Conservation (phyloP, 2,329 filamentous ascomycete species). For the Hypoxylon sp. region DNA sequence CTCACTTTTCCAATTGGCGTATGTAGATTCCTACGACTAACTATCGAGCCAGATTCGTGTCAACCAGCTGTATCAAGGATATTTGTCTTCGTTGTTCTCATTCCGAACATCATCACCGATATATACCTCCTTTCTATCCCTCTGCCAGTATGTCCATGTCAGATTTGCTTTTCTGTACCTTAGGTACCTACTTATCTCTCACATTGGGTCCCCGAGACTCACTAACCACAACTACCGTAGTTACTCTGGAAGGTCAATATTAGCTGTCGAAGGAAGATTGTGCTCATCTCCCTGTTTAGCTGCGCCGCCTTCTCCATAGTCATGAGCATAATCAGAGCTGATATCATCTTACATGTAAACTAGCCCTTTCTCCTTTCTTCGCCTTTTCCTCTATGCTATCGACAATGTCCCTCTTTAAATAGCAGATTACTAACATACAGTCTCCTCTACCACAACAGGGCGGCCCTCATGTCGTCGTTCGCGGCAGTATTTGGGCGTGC, state of each 20-base stretch:
- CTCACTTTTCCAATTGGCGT: neutral
- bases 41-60: slow-evolving; percentile 52
- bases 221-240: slow-evolving; percentile 42
- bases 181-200: neutral
- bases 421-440: neutral
- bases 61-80: slow-evolving; percentile 60
- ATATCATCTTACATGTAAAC: slow-evolving; percentile 52
- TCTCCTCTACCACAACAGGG: slow-evolving; percentile 15
- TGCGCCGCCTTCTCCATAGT: slow-evolving; percentile 64
- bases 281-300: slow-evolving; percentile 61
- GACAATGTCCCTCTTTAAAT: neutral
- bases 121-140: slow-evolving; percentile 63
- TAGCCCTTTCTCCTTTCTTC: neutral
- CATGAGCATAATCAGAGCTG: slow-evolving; percentile 61
- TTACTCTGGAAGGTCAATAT: slow-evolving; percentile 62
- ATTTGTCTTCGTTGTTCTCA: slow-evolving; percentile 58
- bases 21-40: neutral
- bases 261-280: slow-evolving; percentile 55
- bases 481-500: slow-evolving; percentile 52
- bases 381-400: neutral
- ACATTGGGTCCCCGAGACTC: neutral
- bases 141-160: slow-evolving; percentile 53
- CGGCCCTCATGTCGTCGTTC: slow-evolving; percentile 39
- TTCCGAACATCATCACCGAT: slow-evolving; percentile 61
- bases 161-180: neutral